Conservation (phyloP, 1,284 basidiomycete genomes). For the Leccinum huronense region DNA sequence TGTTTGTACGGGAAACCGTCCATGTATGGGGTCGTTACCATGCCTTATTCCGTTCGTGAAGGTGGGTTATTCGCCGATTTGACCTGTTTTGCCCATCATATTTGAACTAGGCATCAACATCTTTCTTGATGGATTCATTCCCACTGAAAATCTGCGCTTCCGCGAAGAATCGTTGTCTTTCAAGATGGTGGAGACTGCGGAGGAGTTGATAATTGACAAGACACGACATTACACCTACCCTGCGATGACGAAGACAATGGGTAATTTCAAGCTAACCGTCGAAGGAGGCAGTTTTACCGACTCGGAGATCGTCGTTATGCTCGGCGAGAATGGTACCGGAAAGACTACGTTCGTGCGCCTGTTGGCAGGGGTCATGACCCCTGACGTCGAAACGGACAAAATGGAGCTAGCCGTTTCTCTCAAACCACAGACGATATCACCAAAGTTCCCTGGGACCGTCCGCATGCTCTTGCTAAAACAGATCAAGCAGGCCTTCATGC, state of each 20-base stretch:
- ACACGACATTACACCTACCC: constrained; percentile 88
- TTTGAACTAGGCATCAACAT: constrained; percentile 80
- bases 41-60: constrained; percentile 96
- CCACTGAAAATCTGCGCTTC: constrained; percentile 79
- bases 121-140: constrained; percentile 86
- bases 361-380: constrained; percentile 58
- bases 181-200: constrained; percentile 93
- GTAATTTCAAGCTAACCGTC: constrained; percentile 90
- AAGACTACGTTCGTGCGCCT: constrained; percentile 97
- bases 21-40: constrained; percentile 96
- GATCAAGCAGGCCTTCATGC: constrained; percentile 93
- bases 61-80: constrained; percentile 47
- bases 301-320: constrained; percentile 87
- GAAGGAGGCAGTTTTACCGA: constrained; percentile 87
- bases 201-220: constrained; percentile 82
- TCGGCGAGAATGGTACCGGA: constrained; percentile 87
- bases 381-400: constrained; percentile 81
- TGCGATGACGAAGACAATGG: constrained; percentile 92
- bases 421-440: constrained; percentile 95
- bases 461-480: constrained; percentile 90
- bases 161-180: constrained; percentile 91
- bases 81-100: constrained; percentile 3
- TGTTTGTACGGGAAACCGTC: constrained; percentile 96
- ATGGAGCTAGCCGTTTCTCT: constrained; percentile 82
- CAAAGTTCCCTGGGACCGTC: constrained; percentile 92